Base-by-base conservation (phyloP, 1,284 basidiomycete species). In the Sporisorium reilianum region DNA sequence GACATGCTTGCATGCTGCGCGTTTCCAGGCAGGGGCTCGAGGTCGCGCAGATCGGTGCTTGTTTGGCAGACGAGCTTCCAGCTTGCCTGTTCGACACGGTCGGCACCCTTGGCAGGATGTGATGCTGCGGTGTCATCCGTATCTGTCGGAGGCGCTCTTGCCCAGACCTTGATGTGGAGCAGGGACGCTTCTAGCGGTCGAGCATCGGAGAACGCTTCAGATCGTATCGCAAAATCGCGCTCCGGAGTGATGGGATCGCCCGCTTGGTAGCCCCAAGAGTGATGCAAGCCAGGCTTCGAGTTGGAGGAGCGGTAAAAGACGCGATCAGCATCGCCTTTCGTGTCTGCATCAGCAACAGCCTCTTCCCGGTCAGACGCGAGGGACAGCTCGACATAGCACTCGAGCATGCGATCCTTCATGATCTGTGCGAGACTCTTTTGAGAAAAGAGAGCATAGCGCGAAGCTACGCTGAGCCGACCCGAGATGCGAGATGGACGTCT, bases 401-500 rank as follows among this genome's bases (percentile, higher is more conserved):
- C 63, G 8, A 75, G 56, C 56, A 75, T 65, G 36, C 72, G 72
- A 53, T 75, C 67, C 36, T 66, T 54, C 67, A 75, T 75, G 63
- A 75, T 70, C 36, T 66, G 66, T 2, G 34, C 49, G 16, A 70
- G 54, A 26, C 60, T 60, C 57, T 70, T 75, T 18, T 67, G 63
- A 14, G 60, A 56, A 38, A 65, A 70, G 32, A 70, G 59, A 22
- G 45, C 36, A 25, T 67, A 65, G 45, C 66, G 67, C n/a, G 67
- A 70, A 3, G 67, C 55, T 10, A 57, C 25, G n/a, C 44, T 54
- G 22, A 68, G 23, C 16, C 72, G 52, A 1, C 63, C 66, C 18
- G 60, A 32, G 2, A 61, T 46, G 3, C 65, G 42, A 1, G 54
- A 48, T 14, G 57, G 59, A 14, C 65, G 57, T 32, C 51, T 53